Evolutionary conservation across 768 basidiomycete genomes (phyloP), one percentile per base, ranked within the genome.

Genomic region (Dentipellis fragilis): DNA sequence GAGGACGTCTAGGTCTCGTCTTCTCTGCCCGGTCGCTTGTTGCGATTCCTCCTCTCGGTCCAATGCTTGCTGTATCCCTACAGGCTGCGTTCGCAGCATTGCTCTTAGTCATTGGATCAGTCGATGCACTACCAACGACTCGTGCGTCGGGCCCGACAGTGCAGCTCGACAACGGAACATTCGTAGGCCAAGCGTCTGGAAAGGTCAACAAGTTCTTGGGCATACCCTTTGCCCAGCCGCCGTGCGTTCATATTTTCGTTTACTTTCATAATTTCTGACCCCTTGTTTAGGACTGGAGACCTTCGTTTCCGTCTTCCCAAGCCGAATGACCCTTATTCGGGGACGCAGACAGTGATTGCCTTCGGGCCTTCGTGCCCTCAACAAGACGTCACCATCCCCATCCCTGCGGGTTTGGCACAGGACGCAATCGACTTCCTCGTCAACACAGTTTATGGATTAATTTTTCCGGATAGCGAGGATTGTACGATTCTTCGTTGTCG

Each of bases 291-390:
- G 22, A 36, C 35, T 10, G 57, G 57, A 10, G 34, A 48, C 38
- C 56, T 60, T 40, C 61, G 62, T 8, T 63, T 62, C 29, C 54
- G 52, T 14, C 58, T 58, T 10, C 62, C 62, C 6, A 40, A 39
- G 17, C 19, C 58, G 7, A 54, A 49, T 8, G 37, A 51, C 11
- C 51, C 52, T 14, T 60, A 62, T 39, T 53, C 36, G 5, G 64
- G 61, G 10, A 48, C 35, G 2, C 23, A 49, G 10, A 56, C 64
- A 14, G 59, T 58, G 23, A 58, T 47, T 23, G 37, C 49, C 2
- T 65, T 62, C 51, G 64, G 64, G 2, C 49, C 54, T 17, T 38
- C 62, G 9, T 67, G 66, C 48, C 61, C 66, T 16, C 66, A 67
- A 50, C 62, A 66, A 16, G 23, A 53, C 1, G 11, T 55, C 37